A percentile compares a stretch with the other conserved stretches of the same genome.
phyloP scores from a whole-genome alignment of 129 eudicot species.

The Smallanthus sonchifolius region DNA sequence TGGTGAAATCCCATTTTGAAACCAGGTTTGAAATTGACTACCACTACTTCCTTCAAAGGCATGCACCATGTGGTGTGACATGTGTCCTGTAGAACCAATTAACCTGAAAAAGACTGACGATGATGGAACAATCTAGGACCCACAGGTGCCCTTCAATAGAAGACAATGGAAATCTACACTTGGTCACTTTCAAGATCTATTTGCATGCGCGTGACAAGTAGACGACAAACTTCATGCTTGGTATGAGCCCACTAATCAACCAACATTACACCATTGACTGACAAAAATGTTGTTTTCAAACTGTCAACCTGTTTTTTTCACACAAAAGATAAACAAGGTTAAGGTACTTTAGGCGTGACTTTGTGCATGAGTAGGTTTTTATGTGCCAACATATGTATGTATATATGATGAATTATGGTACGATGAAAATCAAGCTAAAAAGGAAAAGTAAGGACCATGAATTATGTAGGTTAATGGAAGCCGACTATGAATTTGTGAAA shows the following conservation, averaged over 20 bases:
- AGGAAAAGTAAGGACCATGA: conserved; percentile 1
- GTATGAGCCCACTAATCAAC: conserved; percentile 21
- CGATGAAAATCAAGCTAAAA: conserved; percentile 2
- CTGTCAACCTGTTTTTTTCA: not conserved
- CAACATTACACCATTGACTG: not conserved
- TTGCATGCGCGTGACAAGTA: conserved; percentile 32
- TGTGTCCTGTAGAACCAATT: conserved; percentile 18
- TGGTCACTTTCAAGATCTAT: conserved; percentile 45
- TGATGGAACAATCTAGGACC: not conserved
- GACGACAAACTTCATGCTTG: conserved; percentile 28
- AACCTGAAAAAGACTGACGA: conserved; percentile 21
- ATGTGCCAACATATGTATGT: too few species aligned
- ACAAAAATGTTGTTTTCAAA: not conserved
- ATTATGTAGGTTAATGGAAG: not conserved
- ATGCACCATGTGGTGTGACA: conserved; percentile 17
- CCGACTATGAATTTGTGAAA: not conserved
- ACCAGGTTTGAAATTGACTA: too few species aligned
- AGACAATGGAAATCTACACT: conserved; percentile 35
- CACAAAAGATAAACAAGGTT: not conserved
- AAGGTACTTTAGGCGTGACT: not conserved
- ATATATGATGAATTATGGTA: not conserved
- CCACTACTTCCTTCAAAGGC: conserved; percentile 15
- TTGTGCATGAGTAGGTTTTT: not conserved
- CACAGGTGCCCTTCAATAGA: conserved; percentile 22
- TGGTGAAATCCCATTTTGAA: too few species aligned